Evolutionary conservation across 805 yeast species (phyloP).

Genomic region (Nakazawaea ishiwadae): DNA sequence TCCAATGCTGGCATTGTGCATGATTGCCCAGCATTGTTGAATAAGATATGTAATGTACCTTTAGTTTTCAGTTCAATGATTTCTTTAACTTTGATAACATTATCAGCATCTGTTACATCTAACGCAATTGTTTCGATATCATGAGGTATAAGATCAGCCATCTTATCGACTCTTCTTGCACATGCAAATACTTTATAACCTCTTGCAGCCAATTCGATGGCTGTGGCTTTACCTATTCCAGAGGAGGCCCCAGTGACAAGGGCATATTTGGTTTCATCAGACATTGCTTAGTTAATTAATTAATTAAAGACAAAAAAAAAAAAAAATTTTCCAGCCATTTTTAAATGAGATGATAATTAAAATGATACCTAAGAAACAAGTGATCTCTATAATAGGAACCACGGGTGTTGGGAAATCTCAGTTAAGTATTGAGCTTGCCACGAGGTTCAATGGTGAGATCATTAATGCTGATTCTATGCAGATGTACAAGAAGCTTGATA

Average conservation of each 20-base stretch:
- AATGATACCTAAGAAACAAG: constrained; percentile 1
- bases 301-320: not conserved
- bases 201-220: constrained; percentile 43
- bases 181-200: constrained; percentile 32
- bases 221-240: constrained; percentile 48
- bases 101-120: constrained; percentile 32
- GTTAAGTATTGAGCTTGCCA: constrained; percentile 75
- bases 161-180: constrained; percentile 35
- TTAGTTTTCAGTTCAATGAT: constrained; percentile 23
- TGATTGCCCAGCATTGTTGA: constrained; percentile 55
- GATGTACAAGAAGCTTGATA: constrained; percentile 68
- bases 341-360: not conserved
- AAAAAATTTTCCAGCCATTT: not conserved
- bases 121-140: constrained; percentile 26
- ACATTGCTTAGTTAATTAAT: no score
- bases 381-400: constrained; percentile 55
- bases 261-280: constrained; percentile 20
- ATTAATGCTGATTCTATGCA: constrained; percentile 98
- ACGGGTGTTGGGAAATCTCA: constrained; percentile 97
- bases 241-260: constrained; percentile 53
- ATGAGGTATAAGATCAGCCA: constrained; percentile 16
- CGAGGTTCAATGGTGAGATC: constrained; percentile 75
- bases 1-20: constrained; percentile 71
- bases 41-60: constrained; percentile 32
- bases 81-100: constrained; percentile 22